Conservation (phyloP, 768 basidiomycete genomes). For the Tricholoma saponaceum region DNA sequence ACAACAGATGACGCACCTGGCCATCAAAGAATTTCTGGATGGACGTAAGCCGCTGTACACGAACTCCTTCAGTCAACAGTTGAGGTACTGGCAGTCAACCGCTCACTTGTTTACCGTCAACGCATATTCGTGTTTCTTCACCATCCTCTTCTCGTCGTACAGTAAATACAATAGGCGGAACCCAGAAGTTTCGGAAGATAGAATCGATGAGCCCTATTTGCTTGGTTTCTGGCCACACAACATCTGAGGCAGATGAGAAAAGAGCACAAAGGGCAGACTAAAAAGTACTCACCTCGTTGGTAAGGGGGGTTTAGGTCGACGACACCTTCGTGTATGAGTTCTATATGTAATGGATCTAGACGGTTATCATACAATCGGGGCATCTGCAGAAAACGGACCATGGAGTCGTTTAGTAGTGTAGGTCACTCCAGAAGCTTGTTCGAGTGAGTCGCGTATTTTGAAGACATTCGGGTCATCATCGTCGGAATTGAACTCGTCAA, state of each 20-base stretch:
- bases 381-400: constrained; percentile 27
- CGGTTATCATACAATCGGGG: not conserved
- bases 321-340: constrained; percentile 59
- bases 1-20: constrained; percentile 33
- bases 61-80: not conserved
- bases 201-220: constrained; percentile 75
- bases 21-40: constrained; percentile 77
- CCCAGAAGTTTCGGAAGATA: constrained; percentile 70
- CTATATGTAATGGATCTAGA: constrained; percentile 27
- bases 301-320: constrained; percentile 72
- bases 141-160: constrained; percentile 50
- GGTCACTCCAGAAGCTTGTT: constrained; percentile 34
- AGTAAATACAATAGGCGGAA: constrained; percentile 79
- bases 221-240: constrained; percentile 73
- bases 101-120: constrained; percentile 81
- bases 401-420: constrained; percentile 45
- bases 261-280: not conserved
- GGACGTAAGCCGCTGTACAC: constrained; percentile 63
- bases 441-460: constrained; percentile 37
- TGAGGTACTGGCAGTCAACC: constrained; percentile 24
- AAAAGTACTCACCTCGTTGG: constrained; percentile 52
- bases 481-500: constrained; percentile 37
- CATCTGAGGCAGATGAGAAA: constrained; percentile 38
- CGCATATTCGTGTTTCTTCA: constrained; percentile 55
- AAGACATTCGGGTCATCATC: constrained; percentile 37